Conservation (phyloP, 495 filamentous ascomycete genomes). For the Bombardia bombarda region DNA sequence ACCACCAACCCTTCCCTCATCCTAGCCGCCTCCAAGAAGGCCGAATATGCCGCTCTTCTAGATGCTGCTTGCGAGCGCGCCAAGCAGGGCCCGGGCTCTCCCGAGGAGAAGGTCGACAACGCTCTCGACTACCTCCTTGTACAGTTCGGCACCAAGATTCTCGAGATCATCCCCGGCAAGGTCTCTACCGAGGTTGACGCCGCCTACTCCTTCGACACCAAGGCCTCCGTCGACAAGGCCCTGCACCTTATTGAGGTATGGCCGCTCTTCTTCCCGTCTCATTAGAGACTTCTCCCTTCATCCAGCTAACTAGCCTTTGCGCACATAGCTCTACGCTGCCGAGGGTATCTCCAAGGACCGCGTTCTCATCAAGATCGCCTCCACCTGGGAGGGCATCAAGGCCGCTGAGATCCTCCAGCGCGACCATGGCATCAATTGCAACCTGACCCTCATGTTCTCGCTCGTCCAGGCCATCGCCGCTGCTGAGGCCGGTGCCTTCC, state of each 20-base stretch:
- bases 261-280: background rate
- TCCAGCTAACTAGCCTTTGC: slow-evolving; percentile 2
- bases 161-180: slow-evolving; percentile 93
- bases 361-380: slow-evolving; percentile 84
- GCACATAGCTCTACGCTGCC: slow-evolving; percentile 75
- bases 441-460: slow-evolving; percentile 99
- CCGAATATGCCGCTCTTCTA: slow-evolving; percentile 89
- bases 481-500: slow-evolving; percentile 93
- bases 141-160: slow-evolving; percentile 95
- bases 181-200: slow-evolving; percentile 99
- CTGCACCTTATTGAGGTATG: slow-evolving; percentile 91
- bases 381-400: slow-evolving; percentile 95
- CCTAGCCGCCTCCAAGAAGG: slow-evolving; percentile 94
- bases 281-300: background rate
- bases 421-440: slow-evolving; percentile 92
- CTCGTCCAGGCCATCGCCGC: slow-evolving; percentile 89
- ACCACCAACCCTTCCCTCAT: slow-evolving; percentile 99
- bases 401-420: slow-evolving; percentile 90
- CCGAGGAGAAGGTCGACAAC: slow-evolving; percentile 73
- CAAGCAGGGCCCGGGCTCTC: slow-evolving; percentile 58
- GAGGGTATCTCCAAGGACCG: slow-evolving; percentile 89
- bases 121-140: slow-evolving; percentile 90
- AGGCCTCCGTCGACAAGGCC: slow-evolving; percentile 90
- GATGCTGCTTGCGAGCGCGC: slow-evolving; percentile 80
- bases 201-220: slow-evolving; percentile 87